phyloP scores from a whole-genome alignment of 2,329 filamentous ascomycete genomes.

The Colletotrichum godetiae region DNA sequence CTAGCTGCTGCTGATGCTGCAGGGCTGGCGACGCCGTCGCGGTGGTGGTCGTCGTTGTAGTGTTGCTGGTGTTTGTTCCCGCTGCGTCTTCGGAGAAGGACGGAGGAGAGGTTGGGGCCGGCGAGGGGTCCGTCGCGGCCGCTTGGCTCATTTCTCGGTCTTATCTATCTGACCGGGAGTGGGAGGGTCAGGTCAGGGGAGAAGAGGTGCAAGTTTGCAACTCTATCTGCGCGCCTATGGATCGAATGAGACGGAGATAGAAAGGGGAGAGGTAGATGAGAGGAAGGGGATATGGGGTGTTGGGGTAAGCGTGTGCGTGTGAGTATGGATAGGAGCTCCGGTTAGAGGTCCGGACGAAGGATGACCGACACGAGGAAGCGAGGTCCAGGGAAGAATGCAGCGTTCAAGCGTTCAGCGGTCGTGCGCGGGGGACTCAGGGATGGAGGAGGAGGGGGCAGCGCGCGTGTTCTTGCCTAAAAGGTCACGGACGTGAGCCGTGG shows the following conservation, averaged over 20 bases:
- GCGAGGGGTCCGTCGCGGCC: slow-evolving; percentile 38
- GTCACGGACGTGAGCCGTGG: slow-evolving; percentile 2
- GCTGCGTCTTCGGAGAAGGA: slow-evolving; percentile 32
- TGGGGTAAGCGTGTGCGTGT: not conserved
- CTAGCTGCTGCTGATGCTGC: slow-evolving; percentile 20
- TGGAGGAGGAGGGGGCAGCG: not conserved
- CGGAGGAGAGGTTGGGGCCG: slow-evolving; percentile 34
- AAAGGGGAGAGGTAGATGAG: not conserved
- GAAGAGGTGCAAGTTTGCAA: not conserved
- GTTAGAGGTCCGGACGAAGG: not conserved
- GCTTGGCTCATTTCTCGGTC: slow-evolving; percentile 38
- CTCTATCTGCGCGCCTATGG: slow-evolving; percentile 1
- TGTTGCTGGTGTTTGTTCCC: not conserved
- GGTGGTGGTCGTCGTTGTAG: not conserved
- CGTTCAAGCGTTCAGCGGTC: not conserved
- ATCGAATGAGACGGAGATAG: not conserved
- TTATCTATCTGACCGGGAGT: not conserved
- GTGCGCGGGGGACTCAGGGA: not conserved
- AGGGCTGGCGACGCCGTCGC: slow-evolving; percentile 23
- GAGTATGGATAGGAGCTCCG: not conserved
- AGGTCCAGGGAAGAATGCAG: not conserved
- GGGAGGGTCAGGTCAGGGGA: not conserved
- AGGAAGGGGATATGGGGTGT: not conserved
- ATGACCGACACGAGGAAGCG: slow-evolving; percentile 1
- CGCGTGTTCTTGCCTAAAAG: slow-evolving; percentile 12